Evolutionary conservation across 2,329 filamentous ascomycete genomes (phyloP), one percentile per base, ranked within the genome.

Genomic region (Cercospora canescens): DNA sequence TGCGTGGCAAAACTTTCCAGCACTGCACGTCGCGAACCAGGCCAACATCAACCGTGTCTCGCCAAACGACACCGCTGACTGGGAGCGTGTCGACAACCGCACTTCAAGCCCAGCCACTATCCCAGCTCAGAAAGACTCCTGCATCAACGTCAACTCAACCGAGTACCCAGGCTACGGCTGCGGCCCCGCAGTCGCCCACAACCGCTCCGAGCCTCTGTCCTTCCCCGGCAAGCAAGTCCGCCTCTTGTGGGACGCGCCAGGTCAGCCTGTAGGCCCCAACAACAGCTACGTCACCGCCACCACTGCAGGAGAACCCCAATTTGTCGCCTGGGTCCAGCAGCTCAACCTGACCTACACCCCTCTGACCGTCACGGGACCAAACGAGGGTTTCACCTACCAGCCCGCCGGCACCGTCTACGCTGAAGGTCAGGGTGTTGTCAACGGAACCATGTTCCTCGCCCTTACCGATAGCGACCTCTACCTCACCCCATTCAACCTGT

Each of bases 1-100:
- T 32, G 85, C 88, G 26, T 96, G 92, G 92, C 90, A 94, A 76
- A 96, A 96, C 81, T 94, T 92, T 81, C 92, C 92, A 0, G 84
- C 86, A 0, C 80, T 95, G 16, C 82, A 85, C 71, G 83, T 95
- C 58, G 81, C 90, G 32, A 94, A 94, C 80, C 89, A 94, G 76
- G 89, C 92, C 2, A 94, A 94, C 78, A 85, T 89, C 24, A 88
- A 87, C 66, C 87, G 89, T 28, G 82, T 88, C 75, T 87, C 91
- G 63, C 87, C 87, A 14, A 87, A 89, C 4, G 79, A 87, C 68
- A 86, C 84, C 6, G 85, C 83, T 1, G 82, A 81, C 70, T 89
- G 88, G 71, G 90, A 92, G 78, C 90, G 89, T 0, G 82, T 84
- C 0, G 87, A 88, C 16, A 84, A 85, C 63, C 87, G 83, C 63